A percentile compares a stretch with the other conserved stretches of the same genome.
Evolutionary conservation across 2,329 filamentous ascomycete genomes (phyloP).

Genomic region (Aureobasidium vineae): DNA sequence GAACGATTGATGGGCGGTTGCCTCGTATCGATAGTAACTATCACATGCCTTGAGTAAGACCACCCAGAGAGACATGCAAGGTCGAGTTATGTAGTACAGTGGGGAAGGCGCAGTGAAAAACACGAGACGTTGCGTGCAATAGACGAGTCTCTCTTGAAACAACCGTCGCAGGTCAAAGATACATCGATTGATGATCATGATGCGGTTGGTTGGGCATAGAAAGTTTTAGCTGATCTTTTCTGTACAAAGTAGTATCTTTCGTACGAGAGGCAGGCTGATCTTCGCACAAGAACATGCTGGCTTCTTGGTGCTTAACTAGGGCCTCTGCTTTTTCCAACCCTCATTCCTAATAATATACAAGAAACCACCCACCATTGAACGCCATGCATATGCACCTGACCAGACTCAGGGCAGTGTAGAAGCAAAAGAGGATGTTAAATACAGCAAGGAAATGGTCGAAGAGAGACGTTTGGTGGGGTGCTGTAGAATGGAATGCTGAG

Average conservation of each 20-base stretch:
- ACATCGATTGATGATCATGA: neutral
- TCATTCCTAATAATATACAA: slow-evolving; percentile 17
- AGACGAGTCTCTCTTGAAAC: neutral
- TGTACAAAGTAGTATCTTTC: neutral
- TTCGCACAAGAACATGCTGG: neutral
- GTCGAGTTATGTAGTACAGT: slow-evolving; percentile 6
- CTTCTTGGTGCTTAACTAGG: neutral
- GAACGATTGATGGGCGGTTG: neutral
- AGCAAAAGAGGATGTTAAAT: slow-evolving; percentile 4
- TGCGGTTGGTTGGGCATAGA: neutral
- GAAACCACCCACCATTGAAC: slow-evolving; percentile 1
- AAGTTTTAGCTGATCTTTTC: neutral
- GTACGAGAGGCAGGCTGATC: neutral
- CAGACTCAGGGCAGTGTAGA: neutral
- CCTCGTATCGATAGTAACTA: neutral
- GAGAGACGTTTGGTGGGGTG: neutral
- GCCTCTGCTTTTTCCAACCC: neutral
- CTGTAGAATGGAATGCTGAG: slow-evolving; percentile 1
- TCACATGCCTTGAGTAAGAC: slow-evolving; percentile 9
- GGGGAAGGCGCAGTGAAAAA: neutral
- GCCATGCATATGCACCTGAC: slow-evolving; percentile 16
- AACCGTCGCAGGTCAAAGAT: neutral
- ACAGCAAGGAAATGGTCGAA: slow-evolving; percentile 3
- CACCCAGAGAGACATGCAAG: neutral
- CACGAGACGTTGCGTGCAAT: neutral